A percentile compares a stretch with the other conserved stretches of the same genome.
Evolutionary conservation across 352 stramenopile genomes (phyloP).

Genomic region (Peronospora belbahrii): DNA sequence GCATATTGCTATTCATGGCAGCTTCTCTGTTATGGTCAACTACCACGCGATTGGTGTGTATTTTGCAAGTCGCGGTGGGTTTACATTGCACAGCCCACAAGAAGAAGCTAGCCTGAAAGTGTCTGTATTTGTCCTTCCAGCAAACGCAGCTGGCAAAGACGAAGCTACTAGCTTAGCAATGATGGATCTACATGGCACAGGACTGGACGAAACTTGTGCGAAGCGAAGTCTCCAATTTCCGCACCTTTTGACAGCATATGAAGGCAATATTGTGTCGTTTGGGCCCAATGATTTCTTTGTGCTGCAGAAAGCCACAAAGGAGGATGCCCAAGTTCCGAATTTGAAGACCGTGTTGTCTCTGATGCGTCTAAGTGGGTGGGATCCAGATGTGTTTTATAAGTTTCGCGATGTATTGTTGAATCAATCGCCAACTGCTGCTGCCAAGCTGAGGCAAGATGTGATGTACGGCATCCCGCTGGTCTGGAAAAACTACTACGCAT

Average conservation of each 20-base stretch:
- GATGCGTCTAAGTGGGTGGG: conserved; percentile 89
- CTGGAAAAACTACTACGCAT: conserved; percentile 90
- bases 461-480: conserved; percentile 73
- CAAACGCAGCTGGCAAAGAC: conserved; percentile 9
- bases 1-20: conserved; percentile 93
- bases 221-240: conserved; percentile 58
- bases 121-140: conserved; percentile 75
- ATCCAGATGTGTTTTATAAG: conserved; percentile 94
- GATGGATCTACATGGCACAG: conserved; percentile 35
- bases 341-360: conserved; percentile 86
- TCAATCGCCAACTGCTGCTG: conserved; percentile 53
- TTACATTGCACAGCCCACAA: conserved; percentile 89
- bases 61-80: conserved; percentile 86
- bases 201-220: conserved; percentile 54
- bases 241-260: conserved; percentile 66
- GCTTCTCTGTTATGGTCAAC: conserved; percentile 94
- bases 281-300: conserved; percentile 93
- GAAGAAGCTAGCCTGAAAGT: conserved; percentile 91
- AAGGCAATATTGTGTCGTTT: conserved; percentile 83
- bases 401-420: conserved; percentile 89
- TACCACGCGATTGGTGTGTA: conserved; percentile 91
- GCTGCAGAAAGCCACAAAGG: conserved; percentile 86
- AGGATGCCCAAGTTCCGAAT: conserved; percentile 71
- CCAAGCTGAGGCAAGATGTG: conserved; percentile 80
- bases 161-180: conserved; percentile 17